phyloP scores from a whole-genome alignment of 306 rosid species.

The Fragaria iinumae region DNA sequence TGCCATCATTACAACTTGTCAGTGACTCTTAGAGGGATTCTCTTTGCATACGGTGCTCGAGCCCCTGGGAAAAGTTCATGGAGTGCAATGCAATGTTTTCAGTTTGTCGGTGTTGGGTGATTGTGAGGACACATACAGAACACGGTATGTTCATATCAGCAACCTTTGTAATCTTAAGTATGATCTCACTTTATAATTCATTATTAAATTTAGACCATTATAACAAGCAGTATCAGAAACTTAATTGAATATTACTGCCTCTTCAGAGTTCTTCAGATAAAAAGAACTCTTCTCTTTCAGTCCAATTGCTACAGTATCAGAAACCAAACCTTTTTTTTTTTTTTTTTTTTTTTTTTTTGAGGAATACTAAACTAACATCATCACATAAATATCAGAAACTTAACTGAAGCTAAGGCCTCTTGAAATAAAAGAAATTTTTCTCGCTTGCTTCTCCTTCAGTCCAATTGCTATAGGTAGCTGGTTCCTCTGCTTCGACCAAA shows the following conservation, averaged over 20 bases:
- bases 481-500: background rate
- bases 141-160: too few relatives aligned
- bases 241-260: too few relatives aligned
- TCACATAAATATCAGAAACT: background rate
- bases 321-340: too few relatives aligned
- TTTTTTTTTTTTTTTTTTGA: too few relatives aligned
- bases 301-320: too few relatives aligned
- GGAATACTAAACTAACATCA: too few relatives aligned
- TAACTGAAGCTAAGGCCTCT: background rate
- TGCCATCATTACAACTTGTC: constrained; percentile 45
- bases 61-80: background rate
- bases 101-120: background rate
- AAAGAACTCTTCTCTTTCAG: too few relatives aligned
- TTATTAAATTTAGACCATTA: too few relatives aligned
- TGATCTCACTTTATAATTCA: too few relatives aligned
- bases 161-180: too few relatives aligned
- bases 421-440: background rate
- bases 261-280: too few relatives aligned
- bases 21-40: constrained; percentile 33
- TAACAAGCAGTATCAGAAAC: too few relatives aligned
- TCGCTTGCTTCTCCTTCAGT: background rate
- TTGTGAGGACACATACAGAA: background rate
- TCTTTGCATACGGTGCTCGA: background rate
- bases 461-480: background rate
- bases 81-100: background rate